phyloP scores from a whole-genome alignment of 176 grass and related monocot species.

The Chloris gayana region DNA sequence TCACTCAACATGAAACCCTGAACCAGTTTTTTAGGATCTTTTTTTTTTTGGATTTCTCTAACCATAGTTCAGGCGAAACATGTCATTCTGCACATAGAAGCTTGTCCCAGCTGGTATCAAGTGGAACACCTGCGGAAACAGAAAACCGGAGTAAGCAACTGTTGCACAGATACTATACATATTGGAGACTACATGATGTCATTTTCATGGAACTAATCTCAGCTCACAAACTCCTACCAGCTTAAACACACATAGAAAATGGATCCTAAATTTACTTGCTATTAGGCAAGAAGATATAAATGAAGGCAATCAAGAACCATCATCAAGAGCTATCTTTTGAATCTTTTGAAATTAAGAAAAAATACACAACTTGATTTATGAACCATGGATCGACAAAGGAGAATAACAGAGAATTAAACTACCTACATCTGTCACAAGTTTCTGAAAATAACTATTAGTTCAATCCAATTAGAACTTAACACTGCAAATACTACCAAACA shows the following conservation, averaged over 20 bases:
- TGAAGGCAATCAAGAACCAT: too few species aligned
- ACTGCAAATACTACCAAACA: too few species aligned
- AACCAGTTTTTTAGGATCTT: not conserved
- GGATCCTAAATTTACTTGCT: too few species aligned
- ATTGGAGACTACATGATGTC: not conserved
- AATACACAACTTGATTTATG: too few species aligned
- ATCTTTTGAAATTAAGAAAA: too few species aligned
- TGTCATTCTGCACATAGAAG: conserved; percentile 75
- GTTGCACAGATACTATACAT: not conserved
- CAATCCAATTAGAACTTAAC: not conserved
- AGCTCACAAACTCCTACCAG: not conserved
- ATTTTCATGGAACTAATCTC: not conserved
- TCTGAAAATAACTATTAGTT: not conserved
- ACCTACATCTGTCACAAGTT: not conserved
- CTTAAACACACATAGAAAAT: not conserved
- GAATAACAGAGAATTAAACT: too few species aligned
- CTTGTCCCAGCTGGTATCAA: conserved; percentile 45
- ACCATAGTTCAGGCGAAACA: conserved; percentile 75
- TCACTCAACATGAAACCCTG: conserved; percentile 23
- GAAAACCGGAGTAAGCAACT: not conserved
- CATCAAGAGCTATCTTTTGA: too few species aligned
- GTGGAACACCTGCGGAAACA: conserved; percentile 60
- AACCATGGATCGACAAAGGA: too few species aligned
- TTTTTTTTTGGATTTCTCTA: conserved; percentile 39
- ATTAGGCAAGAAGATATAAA: too few species aligned